These are phyloP conservation scores for Penicillium simplicissimum DNA, from an alignment of 495 filamentous ascomycete species.

Conservation along the genomic window DNA sequence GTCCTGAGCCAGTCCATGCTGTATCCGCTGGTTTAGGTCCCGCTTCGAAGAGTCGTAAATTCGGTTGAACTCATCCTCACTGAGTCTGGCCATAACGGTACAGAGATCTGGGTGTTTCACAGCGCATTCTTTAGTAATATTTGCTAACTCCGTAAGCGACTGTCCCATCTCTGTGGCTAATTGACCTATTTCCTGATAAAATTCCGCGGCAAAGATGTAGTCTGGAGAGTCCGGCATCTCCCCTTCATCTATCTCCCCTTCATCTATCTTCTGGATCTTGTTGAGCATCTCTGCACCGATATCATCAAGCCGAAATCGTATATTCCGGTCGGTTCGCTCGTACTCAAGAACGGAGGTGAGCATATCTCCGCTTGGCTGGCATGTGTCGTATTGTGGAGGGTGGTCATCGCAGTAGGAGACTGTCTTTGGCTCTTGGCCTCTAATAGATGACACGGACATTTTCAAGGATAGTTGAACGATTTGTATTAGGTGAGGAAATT, in stretches of 20 bases:
- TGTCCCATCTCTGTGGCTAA: constrained; percentile 1
- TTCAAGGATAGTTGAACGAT: not conserved
- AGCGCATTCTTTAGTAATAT: constrained; percentile 8
- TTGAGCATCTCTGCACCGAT: not conserved
- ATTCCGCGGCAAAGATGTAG: not conserved
- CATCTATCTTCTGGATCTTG: not conserved
- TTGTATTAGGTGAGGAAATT: not conserved
- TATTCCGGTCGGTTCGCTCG: not conserved
- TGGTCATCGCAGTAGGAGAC: constrained; percentile 1
- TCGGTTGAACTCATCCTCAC: constrained; percentile 12
- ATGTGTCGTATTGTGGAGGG: constrained; percentile 14
- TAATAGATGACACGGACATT: constrained; percentile 5
- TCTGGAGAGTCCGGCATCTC: not conserved
- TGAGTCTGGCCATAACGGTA: constrained; percentile 12
- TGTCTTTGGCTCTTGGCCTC: constrained; percentile 12
- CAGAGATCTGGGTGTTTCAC: constrained; percentile 11
- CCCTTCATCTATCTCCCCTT: too few species aligned
- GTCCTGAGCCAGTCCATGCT: constrained; percentile 1
- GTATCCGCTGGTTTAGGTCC: constrained; percentile 7
- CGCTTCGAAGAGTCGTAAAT: constrained; percentile 17
- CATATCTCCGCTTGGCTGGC: constrained; percentile 14
- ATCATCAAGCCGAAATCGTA: not conserved
- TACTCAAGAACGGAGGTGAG: constrained; percentile 5
- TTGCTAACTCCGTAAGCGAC: not conserved
- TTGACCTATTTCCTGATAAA: not conserved